A percentile compares a stretch with the other conserved stretches of the same genome.
These are phyloP conservation scores for Catharanthus roseus DNA, from an alignment of 257 asterid genomes.

Conservation along the genomic window DNA sequence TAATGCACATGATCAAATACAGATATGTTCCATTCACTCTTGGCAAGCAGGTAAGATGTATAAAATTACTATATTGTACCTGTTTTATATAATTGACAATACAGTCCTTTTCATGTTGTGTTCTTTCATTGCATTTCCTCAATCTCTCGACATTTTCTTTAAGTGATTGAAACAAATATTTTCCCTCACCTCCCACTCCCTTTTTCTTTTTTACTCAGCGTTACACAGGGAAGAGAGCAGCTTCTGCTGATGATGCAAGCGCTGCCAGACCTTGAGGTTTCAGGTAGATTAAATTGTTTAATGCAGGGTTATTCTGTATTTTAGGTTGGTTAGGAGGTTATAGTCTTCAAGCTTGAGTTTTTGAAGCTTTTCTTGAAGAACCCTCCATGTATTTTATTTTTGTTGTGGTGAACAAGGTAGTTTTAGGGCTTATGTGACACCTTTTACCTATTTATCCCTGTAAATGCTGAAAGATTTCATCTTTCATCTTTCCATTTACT, in stretches of 20 bases:
- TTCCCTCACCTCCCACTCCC: background rate
- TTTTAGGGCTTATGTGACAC: slow-evolving; percentile 10
- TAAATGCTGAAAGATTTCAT: slow-evolving; percentile 14
- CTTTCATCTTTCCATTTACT: slow-evolving; percentile 15
- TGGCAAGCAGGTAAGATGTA: slow-evolving; percentile 73
- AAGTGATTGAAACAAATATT: background rate
- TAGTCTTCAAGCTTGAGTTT: slow-evolving; percentile 11
- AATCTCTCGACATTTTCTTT: background rate
- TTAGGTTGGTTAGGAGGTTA: slow-evolving; percentile 23
- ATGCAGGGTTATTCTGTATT: slow-evolving; percentile 27
- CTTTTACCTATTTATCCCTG: slow-evolving; percentile 12
- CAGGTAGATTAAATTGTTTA: slow-evolving; percentile 33
- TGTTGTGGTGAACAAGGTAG: slow-evolving; percentile 1
- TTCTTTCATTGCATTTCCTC: background rate
- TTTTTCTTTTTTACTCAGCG: slow-evolving; percentile 47
- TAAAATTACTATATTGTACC: background rate
- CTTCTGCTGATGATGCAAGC: slow-evolving; percentile 53
- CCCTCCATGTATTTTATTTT: slow-evolving; percentile 4
- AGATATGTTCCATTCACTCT: slow-evolving; percentile 88
- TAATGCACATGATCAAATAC: slow-evolving; percentile 94
- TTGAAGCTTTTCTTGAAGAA: slow-evolving; percentile 1
- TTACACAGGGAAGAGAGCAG: slow-evolving; percentile 66
- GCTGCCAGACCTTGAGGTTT: slow-evolving; percentile 42
- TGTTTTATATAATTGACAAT: background rate
- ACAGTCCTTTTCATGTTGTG: background rate